Conservation (phyloP, 306 rosid species). For the Delonix regia region DNA sequence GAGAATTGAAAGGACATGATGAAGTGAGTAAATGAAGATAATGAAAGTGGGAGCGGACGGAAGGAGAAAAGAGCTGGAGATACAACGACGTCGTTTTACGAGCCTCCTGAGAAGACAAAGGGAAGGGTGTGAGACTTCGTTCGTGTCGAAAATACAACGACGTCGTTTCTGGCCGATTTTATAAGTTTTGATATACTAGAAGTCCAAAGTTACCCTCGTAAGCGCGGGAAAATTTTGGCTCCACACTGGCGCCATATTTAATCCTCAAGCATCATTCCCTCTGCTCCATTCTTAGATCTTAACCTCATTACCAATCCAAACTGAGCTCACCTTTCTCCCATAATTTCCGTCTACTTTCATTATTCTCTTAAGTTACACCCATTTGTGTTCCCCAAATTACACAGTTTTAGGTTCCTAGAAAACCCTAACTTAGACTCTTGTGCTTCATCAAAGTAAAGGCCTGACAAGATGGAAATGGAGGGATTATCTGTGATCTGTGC, state of each 20-base stretch:
- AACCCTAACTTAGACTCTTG: conserved; percentile 22
- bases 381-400: background rate
- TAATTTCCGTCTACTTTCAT: background rate
- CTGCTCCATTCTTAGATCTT: no score
- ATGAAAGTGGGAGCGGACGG: no score
- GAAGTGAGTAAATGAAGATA: background rate
- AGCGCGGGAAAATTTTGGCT: conserved; percentile 42
- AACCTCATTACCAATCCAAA: background rate
- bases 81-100: no score
- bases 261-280: background rate
- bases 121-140: background rate
- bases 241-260: conserved; percentile 12
- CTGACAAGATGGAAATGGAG: conserved; percentile 61
- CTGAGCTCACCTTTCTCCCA: background rate
- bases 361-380: conserved; percentile 13
- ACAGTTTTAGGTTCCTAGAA: conserved; percentile 8
- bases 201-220: background rate
- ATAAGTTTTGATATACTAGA: no score
- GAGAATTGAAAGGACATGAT: conserved; percentile 7
- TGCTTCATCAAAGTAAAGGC: background rate
- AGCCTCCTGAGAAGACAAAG: background rate
- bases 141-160: no score
- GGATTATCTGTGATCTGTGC: conserved; percentile 79
- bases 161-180: no score
- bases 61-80: no score